phyloP scores from a whole-genome alignment of 2,329 filamentous ascomycete species.

The Aureobasidium sp. region DNA sequence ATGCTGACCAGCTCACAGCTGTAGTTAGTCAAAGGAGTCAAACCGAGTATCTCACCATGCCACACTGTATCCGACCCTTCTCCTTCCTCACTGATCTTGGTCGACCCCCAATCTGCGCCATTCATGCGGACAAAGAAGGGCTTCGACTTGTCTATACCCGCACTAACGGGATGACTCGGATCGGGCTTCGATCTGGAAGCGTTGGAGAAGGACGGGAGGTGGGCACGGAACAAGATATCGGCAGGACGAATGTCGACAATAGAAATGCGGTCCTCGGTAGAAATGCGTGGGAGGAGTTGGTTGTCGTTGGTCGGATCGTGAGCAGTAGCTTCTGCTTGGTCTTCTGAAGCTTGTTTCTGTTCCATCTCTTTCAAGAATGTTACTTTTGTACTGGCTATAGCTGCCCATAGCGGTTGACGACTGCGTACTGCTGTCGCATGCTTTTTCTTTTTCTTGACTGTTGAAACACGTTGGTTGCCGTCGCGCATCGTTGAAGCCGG shows the following conservation, averaged over 20 bases:
- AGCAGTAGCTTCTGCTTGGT: slow-evolving; percentile 65
- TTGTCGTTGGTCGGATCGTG: slow-evolving; percentile 16
- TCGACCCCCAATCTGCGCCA: slow-evolving; percentile 71
- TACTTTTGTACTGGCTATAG: slow-evolving; percentile 90
- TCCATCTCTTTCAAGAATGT: slow-evolving; percentile 77
- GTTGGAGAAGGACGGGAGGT: slow-evolving; percentile 22
- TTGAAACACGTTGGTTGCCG: slow-evolving; percentile 50
- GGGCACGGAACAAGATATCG: slow-evolving; percentile 58
- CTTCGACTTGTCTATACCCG: slow-evolving; percentile 57
- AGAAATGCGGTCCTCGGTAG: slow-evolving; percentile 60
- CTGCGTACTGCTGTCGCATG: slow-evolving; percentile 86
- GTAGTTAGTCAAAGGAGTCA: slow-evolving; percentile 69
- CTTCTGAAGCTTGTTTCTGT: slow-evolving; percentile 66
- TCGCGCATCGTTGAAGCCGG: slow-evolving; percentile 44
- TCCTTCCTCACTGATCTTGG: slow-evolving; percentile 50
- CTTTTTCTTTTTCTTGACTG: slow-evolving; percentile 75
- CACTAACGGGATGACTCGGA: slow-evolving; percentile 28
- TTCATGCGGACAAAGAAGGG: slow-evolving; percentile 75
- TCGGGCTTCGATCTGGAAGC: slow-evolving; percentile 24
- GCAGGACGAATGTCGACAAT: slow-evolving; percentile 72
- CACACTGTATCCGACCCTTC: slow-evolving; percentile 42
- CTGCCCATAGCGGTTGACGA: slow-evolving; percentile 88
- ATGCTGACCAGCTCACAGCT: slow-evolving; percentile 69
- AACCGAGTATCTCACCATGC: slow-evolving; percentile 60
- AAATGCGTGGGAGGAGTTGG: background rate